Evolutionary conservation across 805 yeast species (phyloP).

Genomic region (Tetrapisispora arboricola): DNA sequence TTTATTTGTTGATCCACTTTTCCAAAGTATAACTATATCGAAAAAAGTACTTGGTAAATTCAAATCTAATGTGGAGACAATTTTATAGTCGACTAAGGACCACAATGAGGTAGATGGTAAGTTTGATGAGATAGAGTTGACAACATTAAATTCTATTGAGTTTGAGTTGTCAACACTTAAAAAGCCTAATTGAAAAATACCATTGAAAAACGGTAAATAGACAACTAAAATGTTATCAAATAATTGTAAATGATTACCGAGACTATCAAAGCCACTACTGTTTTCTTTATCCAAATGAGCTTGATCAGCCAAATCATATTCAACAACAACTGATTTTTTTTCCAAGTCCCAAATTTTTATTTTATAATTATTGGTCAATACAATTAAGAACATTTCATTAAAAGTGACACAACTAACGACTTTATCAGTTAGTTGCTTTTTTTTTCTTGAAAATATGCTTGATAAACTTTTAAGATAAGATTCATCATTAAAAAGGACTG

Average conservation of each 20-base stretch:
- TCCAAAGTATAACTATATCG: slow-evolving; percentile 44
- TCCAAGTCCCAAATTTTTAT: slow-evolving; percentile 25
- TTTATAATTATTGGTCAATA: slow-evolving; percentile 20
- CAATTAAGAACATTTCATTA: slow-evolving; percentile 14
- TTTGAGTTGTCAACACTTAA: slow-evolving; percentile 14
- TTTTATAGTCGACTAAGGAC: slow-evolving; percentile 24
- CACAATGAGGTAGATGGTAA: slow-evolving; percentile 24
- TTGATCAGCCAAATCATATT: slow-evolving; percentile 13
- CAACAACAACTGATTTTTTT: slow-evolving; percentile 10
- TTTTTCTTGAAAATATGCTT: slow-evolving; percentile 16
- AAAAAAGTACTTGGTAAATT: slow-evolving; percentile 16
- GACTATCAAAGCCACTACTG: slow-evolving; percentile 13
- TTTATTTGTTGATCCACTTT: slow-evolving; percentile 47
- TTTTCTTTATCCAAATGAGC: slow-evolving; percentile 8
- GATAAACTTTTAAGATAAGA: slow-evolving; percentile 34
- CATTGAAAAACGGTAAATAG: slow-evolving; percentile 36
- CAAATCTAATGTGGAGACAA: slow-evolving; percentile 17
- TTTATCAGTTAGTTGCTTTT: slow-evolving; percentile 9
- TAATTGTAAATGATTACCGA: slow-evolving; percentile 31
- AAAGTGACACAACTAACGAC: slow-evolving; percentile 17
- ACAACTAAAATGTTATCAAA: slow-evolving; percentile 27
- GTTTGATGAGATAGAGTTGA: slow-evolving; percentile 15
- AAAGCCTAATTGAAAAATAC: slow-evolving; percentile 34
- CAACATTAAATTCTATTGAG: slow-evolving; percentile 6
- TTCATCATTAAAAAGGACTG: slow-evolving; percentile 46